Conservation (phyloP, 768 basidiomycete genomes). For the Dendrothele bispora region DNA sequence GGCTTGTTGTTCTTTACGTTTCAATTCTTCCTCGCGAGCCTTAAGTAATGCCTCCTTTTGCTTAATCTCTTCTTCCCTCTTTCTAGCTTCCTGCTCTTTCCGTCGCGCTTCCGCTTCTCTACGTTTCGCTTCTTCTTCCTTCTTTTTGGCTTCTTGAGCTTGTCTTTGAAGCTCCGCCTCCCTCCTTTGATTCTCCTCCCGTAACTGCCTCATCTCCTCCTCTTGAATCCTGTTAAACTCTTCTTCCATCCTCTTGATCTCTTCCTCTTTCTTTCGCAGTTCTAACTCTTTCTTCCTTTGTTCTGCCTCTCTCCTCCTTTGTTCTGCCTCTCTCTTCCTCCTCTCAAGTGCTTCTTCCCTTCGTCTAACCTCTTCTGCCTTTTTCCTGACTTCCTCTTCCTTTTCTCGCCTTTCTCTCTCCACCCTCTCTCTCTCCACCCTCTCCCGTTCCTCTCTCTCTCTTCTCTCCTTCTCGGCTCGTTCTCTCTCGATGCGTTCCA, state of each 20-base stretch:
- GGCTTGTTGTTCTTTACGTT: conserved; percentile 18
- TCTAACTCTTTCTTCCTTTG: conserved; percentile 23
- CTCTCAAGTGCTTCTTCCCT: conserved; percentile 18
- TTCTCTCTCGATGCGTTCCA: conserved; percentile 24
- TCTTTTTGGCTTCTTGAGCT: conserved; percentile 23
- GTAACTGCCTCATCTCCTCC: conserved; percentile 17
- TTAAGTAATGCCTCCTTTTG: conserved; percentile 21
- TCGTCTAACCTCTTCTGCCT: conserved; percentile 16
- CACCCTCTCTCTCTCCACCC: conserved; percentile 23
- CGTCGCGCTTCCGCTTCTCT: conserved; percentile 17
- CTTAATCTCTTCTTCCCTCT: conserved; percentile 15
- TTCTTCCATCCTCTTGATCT: conserved; percentile 10
- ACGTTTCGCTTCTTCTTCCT: conserved; percentile 23
- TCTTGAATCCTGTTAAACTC: conserved; percentile 8
- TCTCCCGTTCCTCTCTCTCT: conserved; percentile 27
- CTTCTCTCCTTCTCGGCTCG: conserved; percentile 27
- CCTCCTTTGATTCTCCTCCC: conserved; percentile 17
- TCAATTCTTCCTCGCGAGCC: conserved; percentile 19
- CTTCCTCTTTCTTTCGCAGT: conserved; percentile 18
- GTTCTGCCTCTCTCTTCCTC: conserved; percentile 20
- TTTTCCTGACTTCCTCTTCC: conserved; percentile 7
- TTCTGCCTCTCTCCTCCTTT: conserved; percentile 27
- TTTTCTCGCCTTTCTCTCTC: conserved; percentile 12
- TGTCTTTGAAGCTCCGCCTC: conserved; percentile 16
- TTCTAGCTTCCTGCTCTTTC: conserved; percentile 23